These are phyloP conservation scores for Haematococcus sp. DNA, from an alignment of 139 green algal genomes.

Conservation along the genomic window DNA sequence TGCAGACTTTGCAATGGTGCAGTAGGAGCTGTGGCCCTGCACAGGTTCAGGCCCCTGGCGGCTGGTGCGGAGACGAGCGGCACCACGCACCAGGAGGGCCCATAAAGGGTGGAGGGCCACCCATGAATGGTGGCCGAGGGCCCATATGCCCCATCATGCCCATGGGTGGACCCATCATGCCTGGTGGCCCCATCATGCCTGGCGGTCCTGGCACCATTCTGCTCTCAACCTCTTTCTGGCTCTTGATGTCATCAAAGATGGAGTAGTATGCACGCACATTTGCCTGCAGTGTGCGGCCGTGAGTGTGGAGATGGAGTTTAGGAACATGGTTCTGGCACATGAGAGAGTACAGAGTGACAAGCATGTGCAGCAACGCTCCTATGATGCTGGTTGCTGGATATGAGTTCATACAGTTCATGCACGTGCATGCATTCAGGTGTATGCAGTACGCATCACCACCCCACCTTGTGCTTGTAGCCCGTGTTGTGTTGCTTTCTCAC, in stretches of 20 bases:
- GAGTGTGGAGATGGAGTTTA: background rate
- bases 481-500: constrained; percentile 95
- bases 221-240: constrained; percentile 18
- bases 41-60: too few relatives aligned
- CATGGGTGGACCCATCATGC: constrained; percentile 14
- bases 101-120: constrained; percentile 6
- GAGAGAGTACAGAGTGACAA: too few relatives aligned
- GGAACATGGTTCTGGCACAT: too few relatives aligned
- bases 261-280: constrained; percentile 94
- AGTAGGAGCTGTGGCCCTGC: too few relatives aligned
- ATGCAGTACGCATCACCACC: background rate
- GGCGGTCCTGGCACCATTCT: background rate
- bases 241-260: constrained; percentile 73
- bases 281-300: constrained; percentile 46
- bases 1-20: too few relatives aligned
- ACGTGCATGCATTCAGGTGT: too few relatives aligned
- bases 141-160: constrained; percentile 32
- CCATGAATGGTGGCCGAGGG: constrained; percentile 16
- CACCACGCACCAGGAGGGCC: background rate
- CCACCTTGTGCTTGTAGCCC: constrained; percentile 95
- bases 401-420: too few relatives aligned
- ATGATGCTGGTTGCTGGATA: too few relatives aligned
- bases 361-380: too few relatives aligned
- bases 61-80: too few relatives aligned
- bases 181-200: constrained; percentile 5